phyloP scores from a whole-genome alignment of 2,329 filamentous ascomycete species.

The Fusarium annulatum region DNA sequence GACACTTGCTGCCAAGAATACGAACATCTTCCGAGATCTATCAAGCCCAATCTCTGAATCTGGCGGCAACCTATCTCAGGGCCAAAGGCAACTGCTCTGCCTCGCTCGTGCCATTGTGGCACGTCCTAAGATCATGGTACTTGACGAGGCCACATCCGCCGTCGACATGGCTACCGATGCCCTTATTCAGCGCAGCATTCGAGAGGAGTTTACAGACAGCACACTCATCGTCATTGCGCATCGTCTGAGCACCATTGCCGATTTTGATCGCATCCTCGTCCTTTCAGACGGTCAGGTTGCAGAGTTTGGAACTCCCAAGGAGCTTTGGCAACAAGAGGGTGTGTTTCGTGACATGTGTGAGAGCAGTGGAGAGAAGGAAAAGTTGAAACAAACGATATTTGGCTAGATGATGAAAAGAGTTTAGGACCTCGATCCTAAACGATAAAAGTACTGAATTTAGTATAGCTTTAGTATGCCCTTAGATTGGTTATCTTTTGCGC shows the following conservation, averaged over 20 bases:
- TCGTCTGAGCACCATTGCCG: constrained; percentile 78
- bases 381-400: constrained; percentile 60
- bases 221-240: constrained; percentile 82
- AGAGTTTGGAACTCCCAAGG: constrained; percentile 73
- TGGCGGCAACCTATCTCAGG: constrained; percentile 79
- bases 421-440: not conserved
- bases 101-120: constrained; percentile 78
- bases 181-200: constrained; percentile 78
- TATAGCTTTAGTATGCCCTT: not conserved
- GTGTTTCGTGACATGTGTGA: constrained; percentile 73
- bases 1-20: constrained; percentile 59
- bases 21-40: constrained; percentile 74
- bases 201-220: constrained; percentile 75
- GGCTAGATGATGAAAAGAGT: not conserved
- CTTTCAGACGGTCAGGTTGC: constrained; percentile 74
- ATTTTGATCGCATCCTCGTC: constrained; percentile 80
- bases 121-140: constrained; percentile 79
- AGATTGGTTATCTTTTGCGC: not conserved
- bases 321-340: constrained; percentile 67
- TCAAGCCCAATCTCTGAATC: constrained; percentile 74
- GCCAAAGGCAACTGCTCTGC: constrained; percentile 80
- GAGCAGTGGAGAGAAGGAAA: constrained; percentile 69
- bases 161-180: constrained; percentile 82
- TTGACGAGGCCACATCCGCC: constrained; percentile 83
- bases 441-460: not conserved